A percentile compares a stretch with the other conserved stretches of the same genome.
Conservation (phyloP, 148 eudicot species). For the Polygonum aviculare region DNA sequence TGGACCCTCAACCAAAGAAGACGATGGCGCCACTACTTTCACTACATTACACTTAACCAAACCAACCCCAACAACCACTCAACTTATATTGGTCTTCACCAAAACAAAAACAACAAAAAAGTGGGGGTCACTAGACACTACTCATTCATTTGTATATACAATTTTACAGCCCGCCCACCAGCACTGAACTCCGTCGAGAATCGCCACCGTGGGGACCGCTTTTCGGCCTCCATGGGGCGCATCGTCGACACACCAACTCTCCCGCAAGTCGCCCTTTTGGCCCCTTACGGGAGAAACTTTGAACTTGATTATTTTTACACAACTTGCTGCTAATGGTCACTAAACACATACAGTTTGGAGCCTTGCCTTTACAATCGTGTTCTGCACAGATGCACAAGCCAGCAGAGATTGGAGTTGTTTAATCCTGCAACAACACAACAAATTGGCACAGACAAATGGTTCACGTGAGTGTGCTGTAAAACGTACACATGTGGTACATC, state of each 20-base stretch:
- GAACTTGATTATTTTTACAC: background rate
- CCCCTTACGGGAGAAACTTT: background rate
- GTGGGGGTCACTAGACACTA: background rate
- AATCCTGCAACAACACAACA: constrained; percentile 8
- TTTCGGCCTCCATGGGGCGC: constrained; percentile 1
- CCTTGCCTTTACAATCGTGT: background rate
- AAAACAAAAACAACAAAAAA: background rate
- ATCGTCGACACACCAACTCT: background rate
- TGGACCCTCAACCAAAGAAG: constrained; percentile 4
- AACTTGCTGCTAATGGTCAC: background rate
- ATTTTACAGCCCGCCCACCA: background rate
- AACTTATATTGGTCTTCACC: background rate
- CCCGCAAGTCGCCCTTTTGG: constrained; percentile 1
- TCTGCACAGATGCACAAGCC: background rate
- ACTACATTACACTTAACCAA: constrained; percentile 1
- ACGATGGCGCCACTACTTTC: constrained; percentile 6
- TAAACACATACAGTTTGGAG: background rate
- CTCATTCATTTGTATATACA: background rate
- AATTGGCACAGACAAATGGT: background rate
- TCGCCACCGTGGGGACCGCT: background rate
- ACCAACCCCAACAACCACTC: background rate
- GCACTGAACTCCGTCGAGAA: background rate
- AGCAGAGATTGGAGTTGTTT: background rate
- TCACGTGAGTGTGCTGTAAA: constrained; percentile 7
- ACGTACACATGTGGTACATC: background rate